Conservation (phyloP, 208 protist species). For the Trypanosoma platydactyli region DNA sequence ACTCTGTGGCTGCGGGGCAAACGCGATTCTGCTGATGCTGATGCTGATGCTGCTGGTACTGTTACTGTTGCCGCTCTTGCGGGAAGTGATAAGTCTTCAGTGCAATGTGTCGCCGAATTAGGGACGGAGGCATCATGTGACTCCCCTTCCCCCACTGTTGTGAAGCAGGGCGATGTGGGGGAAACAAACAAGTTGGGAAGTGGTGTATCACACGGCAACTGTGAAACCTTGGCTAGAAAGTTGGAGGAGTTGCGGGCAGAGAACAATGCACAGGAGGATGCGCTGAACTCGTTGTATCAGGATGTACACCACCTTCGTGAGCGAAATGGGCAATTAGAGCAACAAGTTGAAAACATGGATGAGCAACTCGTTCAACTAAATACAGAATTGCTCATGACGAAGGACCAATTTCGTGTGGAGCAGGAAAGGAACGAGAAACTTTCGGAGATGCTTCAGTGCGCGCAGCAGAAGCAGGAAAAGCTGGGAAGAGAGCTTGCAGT, state of each 20-base stretch:
- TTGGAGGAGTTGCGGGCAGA: conserved; percentile 23
- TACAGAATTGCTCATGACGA: background rate
- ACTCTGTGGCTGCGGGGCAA: background rate
- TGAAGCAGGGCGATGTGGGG: background rate
- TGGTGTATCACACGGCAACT: background rate
- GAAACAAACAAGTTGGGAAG: background rate
- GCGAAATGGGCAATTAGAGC: conserved; percentile 25
- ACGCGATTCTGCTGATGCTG: too few species aligned
- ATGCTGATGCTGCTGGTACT: background rate
- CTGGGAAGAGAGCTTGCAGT: conserved; percentile 14
- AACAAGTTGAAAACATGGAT: conserved; percentile 10
- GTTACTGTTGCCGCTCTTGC: background rate
- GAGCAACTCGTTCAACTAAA: conserved; percentile 11
- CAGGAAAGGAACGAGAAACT: background rate
- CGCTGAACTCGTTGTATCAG: conserved; percentile 40
- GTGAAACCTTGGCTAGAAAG: background rate
- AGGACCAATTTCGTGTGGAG: conserved; percentile 7
- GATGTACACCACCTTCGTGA: conserved; percentile 39
- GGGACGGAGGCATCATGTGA: background rate
- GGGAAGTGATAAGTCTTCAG: background rate
- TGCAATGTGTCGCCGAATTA: background rate
- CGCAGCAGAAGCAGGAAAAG: conserved; percentile 7
- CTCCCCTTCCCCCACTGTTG: background rate
- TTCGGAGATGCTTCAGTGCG: conserved; percentile 4
- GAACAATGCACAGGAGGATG: conserved; percentile 40